phyloP scores from a whole-genome alignment of 2,329 filamentous ascomycete species.

The Claviceps capensis region DNA sequence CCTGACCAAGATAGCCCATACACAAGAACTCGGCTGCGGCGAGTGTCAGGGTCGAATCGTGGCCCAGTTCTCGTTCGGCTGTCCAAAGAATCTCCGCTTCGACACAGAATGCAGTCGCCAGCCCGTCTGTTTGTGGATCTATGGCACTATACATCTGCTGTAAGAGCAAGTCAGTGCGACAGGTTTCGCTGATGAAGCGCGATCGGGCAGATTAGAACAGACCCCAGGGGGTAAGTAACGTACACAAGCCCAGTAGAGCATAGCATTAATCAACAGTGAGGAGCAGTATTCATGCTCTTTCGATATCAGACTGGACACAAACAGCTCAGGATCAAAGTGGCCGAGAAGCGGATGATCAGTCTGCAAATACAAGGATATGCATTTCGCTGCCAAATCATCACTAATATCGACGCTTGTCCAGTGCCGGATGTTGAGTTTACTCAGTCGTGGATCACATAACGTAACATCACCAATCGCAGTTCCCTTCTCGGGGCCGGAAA shows the following conservation, averaged over 20 bases:
- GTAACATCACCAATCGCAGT: background rate
- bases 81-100: slow-evolving; percentile 16
- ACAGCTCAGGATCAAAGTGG: slow-evolving; percentile 20
- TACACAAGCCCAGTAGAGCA: slow-evolving; percentile 23
- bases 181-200: too few relatives aligned
- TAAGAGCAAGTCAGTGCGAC: background rate
- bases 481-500: too few relatives aligned
- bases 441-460: slow-evolving; percentile 15
- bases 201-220: too few relatives aligned
- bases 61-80: slow-evolving; percentile 7
- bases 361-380: slow-evolving; percentile 21
- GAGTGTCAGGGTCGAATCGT: slow-evolving; percentile 13
- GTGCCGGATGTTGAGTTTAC: slow-evolving; percentile 13
- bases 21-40: slow-evolving; percentile 18
- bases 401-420: slow-evolving; percentile 20
- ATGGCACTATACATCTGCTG: slow-evolving; percentile 23
- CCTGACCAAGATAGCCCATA: slow-evolving; percentile 17
- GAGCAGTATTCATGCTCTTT: slow-evolving; percentile 16
- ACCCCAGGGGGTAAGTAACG: slow-evolving; percentile 3
- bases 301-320: slow-evolving; percentile 19
- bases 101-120: slow-evolving; percentile 11
- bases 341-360: slow-evolving; percentile 25
- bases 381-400: slow-evolving; percentile 15
- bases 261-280: slow-evolving; percentile 19
- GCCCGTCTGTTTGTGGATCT: slow-evolving; percentile 12